phyloP scores from a whole-genome alignment of 2,329 filamentous ascomycete genomes.

The Fusarium austroafricanum region DNA sequence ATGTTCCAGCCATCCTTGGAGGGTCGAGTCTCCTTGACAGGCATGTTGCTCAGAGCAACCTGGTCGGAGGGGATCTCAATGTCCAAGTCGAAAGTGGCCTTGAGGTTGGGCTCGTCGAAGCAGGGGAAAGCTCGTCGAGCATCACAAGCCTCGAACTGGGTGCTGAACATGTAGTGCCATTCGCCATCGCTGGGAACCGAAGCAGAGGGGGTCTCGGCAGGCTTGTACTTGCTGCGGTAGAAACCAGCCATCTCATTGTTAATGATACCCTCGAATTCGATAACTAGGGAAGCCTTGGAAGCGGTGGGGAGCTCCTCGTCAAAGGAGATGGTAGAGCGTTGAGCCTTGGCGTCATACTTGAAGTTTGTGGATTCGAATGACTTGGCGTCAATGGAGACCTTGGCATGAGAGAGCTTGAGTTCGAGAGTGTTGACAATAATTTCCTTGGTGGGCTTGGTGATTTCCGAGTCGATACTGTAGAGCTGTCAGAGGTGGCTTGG shows the following conservation, averaged over 20 bases:
- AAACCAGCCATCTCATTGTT: slow-evolving; percentile 95
- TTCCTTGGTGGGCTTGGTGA: slow-evolving; percentile 77
- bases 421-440: slow-evolving; percentile 89
- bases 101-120: slow-evolving; percentile 97
- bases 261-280: slow-evolving; percentile 83
- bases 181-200: slow-evolving; percentile 81
- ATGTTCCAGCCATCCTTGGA: slow-evolving; percentile 73
- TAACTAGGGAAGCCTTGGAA: slow-evolving; percentile 72
- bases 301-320: slow-evolving; percentile 75
- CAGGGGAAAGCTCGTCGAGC: slow-evolving; percentile 95
- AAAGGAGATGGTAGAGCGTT: slow-evolving; percentile 85
- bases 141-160: slow-evolving; percentile 97
- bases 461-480: slow-evolving; percentile 76
- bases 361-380: slow-evolving; percentile 73
- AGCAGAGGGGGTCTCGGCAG: slow-evolving; percentile 74
- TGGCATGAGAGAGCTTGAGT: slow-evolving; percentile 76
- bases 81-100: slow-evolving; percentile 93
- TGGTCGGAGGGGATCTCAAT: slow-evolving; percentile 92
- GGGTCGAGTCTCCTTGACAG: slow-evolving; percentile 76
- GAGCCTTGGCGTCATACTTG: slow-evolving; percentile 83
- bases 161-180: slow-evolving; percentile 85
- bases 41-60: slow-evolving; percentile 95
- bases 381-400: slow-evolving; percentile 69
- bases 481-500: slow-evolving; percentile 26
- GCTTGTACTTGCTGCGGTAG: slow-evolving; percentile 95